phyloP scores from a whole-genome alignment of 75 land plant genomes.

The Cunninghamia lanceolata region DNA sequence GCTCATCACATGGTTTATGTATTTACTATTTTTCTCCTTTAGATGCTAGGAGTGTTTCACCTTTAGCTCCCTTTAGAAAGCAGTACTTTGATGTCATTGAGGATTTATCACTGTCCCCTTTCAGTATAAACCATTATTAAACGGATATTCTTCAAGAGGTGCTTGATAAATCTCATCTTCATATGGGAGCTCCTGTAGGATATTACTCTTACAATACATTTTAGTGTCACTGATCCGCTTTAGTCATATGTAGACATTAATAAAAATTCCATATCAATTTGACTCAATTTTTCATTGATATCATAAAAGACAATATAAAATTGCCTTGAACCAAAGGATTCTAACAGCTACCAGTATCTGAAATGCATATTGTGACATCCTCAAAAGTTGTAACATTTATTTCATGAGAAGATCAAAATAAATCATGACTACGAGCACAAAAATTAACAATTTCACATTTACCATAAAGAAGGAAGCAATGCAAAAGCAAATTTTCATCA shows the following conservation, averaged over 20 bases:
- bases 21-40: too few species aligned
- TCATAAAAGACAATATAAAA: neutral
- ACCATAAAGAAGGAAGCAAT: neutral
- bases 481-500: neutral
- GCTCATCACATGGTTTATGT: too few species aligned
- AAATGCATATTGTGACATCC: neutral
- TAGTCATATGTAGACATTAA: neutral
- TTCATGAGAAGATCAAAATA: neutral
- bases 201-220: too few species aligned
- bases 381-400: neutral
- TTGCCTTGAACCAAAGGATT: neutral
- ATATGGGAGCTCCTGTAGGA: neutral
- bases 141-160: neutral
- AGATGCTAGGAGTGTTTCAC: neutral
- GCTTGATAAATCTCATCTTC: too few species aligned
- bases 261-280: neutral
- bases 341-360: neutral
- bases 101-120: neutral
- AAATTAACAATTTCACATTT: neutral
- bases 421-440: neutral
- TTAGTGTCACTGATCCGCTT: neutral
- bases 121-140: neutral
- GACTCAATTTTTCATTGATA: neutral
- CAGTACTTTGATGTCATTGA: neutral
- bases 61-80: neutral